Conservation (phyloP, 2,329 filamentous ascomycete genomes). For the Chrysoporthe puriensis region DNA sequence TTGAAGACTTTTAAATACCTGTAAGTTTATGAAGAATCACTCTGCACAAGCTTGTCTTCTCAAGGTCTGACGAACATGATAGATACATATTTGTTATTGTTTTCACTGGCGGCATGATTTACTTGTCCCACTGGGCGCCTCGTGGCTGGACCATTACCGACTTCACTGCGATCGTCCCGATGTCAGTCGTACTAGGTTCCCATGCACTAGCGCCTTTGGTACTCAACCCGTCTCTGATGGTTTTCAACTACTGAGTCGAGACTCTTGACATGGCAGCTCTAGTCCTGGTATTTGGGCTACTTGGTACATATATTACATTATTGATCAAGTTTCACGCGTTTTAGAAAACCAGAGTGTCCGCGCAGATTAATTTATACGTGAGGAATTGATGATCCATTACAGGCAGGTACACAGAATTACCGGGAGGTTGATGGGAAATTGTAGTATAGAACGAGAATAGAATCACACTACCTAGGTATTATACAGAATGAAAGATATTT, state of each 20-base stretch:
- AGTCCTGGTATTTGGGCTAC: background rate
- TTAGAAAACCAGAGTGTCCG: background rate
- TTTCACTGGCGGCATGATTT: conserved; percentile 51
- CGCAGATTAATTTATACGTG: background rate
- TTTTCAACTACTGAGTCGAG: conserved; percentile 55
- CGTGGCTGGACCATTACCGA: conserved; percentile 57
- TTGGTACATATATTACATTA: background rate
- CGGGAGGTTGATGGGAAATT: background rate
- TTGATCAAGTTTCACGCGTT: background rate
- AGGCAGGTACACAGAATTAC: background rate
- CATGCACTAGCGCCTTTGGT: conserved; percentile 62
- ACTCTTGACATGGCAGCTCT: background rate
- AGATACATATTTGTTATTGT: conserved; percentile 30
- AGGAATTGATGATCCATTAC: background rate
- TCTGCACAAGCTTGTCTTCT: background rate
- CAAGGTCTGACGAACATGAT: background rate
- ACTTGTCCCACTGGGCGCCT: conserved; percentile 49
- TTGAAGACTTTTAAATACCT: conserved; percentile 58
- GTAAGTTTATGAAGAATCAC: conserved; percentile 41
- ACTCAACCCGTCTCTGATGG: conserved; percentile 65
- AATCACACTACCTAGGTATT: background rate
- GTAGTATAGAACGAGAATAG: background rate
- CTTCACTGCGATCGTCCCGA: conserved; percentile 62
- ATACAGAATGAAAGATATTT: too few relatives aligned
- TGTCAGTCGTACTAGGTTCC: conserved; percentile 53